Evolutionary conservation across 768 basidiomycete species (phyloP).

Genomic region (Psilocybe subaeruginosa): DNA sequence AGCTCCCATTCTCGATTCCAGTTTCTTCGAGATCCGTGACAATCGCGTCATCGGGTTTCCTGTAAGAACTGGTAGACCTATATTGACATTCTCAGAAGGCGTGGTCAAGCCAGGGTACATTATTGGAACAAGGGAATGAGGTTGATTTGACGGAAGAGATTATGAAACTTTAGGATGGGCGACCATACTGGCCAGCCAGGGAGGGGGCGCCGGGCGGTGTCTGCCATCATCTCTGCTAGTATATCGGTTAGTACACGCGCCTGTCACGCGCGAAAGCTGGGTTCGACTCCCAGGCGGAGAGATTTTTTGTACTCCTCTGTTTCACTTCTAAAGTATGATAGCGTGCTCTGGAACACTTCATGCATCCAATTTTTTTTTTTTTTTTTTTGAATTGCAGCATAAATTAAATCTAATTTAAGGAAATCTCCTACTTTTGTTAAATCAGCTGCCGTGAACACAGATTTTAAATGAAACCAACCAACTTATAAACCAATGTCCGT

Average conservation of each 20-base stretch:
- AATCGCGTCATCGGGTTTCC: conserved; percentile 19
- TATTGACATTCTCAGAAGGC: conserved; percentile 21
- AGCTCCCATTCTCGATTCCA: conserved; percentile 14
- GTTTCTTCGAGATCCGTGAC: conserved; percentile 23
- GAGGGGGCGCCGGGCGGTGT: too few species aligned
- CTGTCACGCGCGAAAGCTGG: conserved; percentile 28
- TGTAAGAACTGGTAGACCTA: conserved; percentile 22
- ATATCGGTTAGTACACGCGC: conserved; percentile 28
- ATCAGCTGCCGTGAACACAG: too few species aligned
- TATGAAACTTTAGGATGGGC: too few species aligned
- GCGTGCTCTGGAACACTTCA: too few species aligned
- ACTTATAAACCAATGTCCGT: too few species aligned
- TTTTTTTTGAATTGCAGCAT: too few species aligned
- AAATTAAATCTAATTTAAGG: too few species aligned
- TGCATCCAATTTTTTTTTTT: too few species aligned
- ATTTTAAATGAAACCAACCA: too few species aligned
- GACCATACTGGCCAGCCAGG: too few species aligned
- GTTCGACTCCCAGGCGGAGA: conserved; percentile 26
- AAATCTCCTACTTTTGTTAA: too few species aligned
- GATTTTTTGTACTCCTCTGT: neutral
- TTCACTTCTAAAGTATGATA: too few species aligned
- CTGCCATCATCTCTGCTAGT: conserved; percentile 14
- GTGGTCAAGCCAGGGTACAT: conserved; percentile 19
- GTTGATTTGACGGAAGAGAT: conserved; percentile 22
- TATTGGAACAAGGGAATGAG: conserved; percentile 26